Percentiles rank a stretch among this genome's conserved stretches.
These are phyloP conservation scores for Pyricularia grisea DNA, from an alignment of 2,329 filamentous ascomycete genomes.

Conservation along the genomic window DNA sequence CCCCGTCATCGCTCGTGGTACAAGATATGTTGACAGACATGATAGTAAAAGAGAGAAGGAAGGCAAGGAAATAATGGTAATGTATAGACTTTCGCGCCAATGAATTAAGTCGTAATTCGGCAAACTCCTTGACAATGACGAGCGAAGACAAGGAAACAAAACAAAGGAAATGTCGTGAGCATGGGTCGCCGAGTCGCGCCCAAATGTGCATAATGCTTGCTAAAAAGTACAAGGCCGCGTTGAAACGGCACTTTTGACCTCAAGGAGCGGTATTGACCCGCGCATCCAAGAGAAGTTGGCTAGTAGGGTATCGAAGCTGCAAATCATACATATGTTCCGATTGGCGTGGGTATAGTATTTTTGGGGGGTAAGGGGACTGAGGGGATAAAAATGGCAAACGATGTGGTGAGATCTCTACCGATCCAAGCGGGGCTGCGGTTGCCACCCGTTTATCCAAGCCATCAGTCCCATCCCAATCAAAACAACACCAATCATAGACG, in stretches of 20 bases:
- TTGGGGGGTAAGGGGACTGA: neutral
- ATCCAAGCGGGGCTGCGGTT: slow-evolving; percentile 33
- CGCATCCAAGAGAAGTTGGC: neutral
- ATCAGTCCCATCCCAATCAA: slow-evolving; percentile 74
- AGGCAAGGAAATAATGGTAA: neutral
- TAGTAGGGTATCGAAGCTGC: neutral
- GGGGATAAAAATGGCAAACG: neutral
- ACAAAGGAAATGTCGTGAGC: neutral
- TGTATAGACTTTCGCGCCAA: neutral
- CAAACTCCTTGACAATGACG: neutral
- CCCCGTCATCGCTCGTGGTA: neutral
- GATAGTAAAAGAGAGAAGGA: neutral
- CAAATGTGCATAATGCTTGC: neutral
- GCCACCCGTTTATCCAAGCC: slow-evolving; percentile 81
- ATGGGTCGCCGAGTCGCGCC: neutral
- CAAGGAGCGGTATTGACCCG: neutral
- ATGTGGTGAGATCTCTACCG: slow-evolving; percentile 13
- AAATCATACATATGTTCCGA: neutral
- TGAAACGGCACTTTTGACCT: neutral
- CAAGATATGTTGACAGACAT: neutral
- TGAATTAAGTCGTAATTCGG: neutral
- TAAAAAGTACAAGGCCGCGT: neutral
- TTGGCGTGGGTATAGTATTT: neutral
- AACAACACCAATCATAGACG: slow-evolving; percentile 75
- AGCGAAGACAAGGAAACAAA: neutral